These are phyloP conservation scores for Kodamaea kaohsiungensis DNA, from an alignment of 805 yeast genomes.

Conservation along the genomic window DNA sequence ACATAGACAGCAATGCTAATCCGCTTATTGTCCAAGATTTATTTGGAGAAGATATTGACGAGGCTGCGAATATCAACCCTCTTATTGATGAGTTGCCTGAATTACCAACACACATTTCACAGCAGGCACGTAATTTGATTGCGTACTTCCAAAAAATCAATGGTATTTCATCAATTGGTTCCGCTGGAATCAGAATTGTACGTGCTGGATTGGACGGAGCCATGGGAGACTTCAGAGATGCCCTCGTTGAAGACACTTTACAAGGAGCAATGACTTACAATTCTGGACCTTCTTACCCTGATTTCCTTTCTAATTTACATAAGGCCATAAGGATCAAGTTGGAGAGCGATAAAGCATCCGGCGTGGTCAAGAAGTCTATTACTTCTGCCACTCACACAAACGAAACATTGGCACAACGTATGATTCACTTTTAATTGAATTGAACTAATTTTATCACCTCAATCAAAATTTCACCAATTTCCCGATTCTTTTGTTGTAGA, in stretches of 20 bases:
- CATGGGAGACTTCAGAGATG: slow-evolving; percentile 51
- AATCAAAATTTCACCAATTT: slow-evolving; percentile 13
- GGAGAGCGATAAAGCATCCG: slow-evolving; percentile 45
- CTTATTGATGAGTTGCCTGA: slow-evolving; percentile 63
- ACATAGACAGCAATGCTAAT: slow-evolving; percentile 71
- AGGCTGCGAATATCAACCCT: slow-evolving; percentile 49
- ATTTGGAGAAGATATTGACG: slow-evolving; percentile 57
- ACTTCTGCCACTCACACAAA: slow-evolving; percentile 24
- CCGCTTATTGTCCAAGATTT: slow-evolving; percentile 69
- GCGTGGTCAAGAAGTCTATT: slow-evolving; percentile 28
- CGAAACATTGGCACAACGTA: slow-evolving; percentile 41
- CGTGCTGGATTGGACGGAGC: slow-evolving; percentile 66
- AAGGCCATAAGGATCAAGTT: slow-evolving; percentile 55
- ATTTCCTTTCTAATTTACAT: slow-evolving; percentile 69
- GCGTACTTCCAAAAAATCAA: slow-evolving; percentile 46
- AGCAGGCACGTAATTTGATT: slow-evolving; percentile 65
- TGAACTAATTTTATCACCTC: slow-evolving; percentile 16
- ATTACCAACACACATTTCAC: slow-evolving; percentile 66
- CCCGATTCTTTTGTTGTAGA: slow-evolving; percentile 10
- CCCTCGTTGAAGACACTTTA: slow-evolving; percentile 71
- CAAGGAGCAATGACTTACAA: slow-evolving; percentile 41
- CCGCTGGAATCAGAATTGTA: slow-evolving; percentile 56
- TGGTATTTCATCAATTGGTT: slow-evolving; percentile 28
- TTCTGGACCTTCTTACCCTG: slow-evolving; percentile 55
- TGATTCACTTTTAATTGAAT: slow-evolving; percentile 33